Base-by-base conservation (phyloP, 2,329 filamentous ascomycete genomes). In the Xylariaceae sp. region DNA sequence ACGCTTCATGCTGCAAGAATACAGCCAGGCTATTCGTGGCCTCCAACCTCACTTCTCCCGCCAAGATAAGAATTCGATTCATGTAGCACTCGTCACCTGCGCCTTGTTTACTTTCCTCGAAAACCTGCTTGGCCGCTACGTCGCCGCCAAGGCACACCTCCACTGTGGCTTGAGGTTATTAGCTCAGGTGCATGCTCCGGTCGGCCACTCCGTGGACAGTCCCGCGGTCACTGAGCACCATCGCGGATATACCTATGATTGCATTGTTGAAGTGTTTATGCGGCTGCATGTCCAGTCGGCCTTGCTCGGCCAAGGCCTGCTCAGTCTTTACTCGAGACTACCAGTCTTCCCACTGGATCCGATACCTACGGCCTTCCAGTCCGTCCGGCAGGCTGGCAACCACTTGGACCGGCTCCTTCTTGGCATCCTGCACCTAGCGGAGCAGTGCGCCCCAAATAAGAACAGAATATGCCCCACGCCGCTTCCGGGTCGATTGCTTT, bases 181-280 rank as follows among this genome's bases (percentile, higher is more conserved):
- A 18, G 36, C 44, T 1, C 36, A 41, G 26, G 19, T 18, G 1
- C 47, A 54, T 15, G 34, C 36, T 11, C 34, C 42, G 9, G 34
- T 36, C 13, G 19, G 24, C 14, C 36, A 30, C 24, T 28, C 34
- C 5, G 17, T 23, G 11, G 35, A 32, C 17, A 23, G 13, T 4
- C 19, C 30, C n/a, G n/a, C n/a, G 14, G 48, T 38, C 31, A 47
- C 38, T 27, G 31, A 42, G 18, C 43, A 47, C 28, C 33, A 43
- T 8, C 37, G 43, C 15, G 58, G 62, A 4, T 54, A 54, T 1
- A 50, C 59, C 1, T 68, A 73, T 31, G 57, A 64, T 27, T 67
- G 62, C 56, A 65, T 74, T 12, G 44, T 64, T 3, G 66, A 70
- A 40, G 60, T 59, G 2, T 67, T 73, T 21, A 51, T 54, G 4